Conservation (phyloP, 306 rosid genomes). For the Benincasa hispida region DNA sequence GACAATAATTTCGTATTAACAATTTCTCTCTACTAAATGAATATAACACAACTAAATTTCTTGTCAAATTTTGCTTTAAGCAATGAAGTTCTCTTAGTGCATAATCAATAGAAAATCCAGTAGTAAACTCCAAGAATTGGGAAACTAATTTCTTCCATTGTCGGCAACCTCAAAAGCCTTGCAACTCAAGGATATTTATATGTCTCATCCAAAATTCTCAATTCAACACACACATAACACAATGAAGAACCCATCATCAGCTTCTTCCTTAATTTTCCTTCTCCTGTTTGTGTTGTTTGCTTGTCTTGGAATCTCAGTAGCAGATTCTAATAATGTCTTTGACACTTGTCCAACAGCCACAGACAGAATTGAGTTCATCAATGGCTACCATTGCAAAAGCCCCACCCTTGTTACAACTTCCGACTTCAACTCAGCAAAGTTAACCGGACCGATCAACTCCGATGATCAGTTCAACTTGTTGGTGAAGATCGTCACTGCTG, state of each 20-base stretch:
- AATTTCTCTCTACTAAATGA: no score
- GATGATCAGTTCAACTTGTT: slow-evolving; percentile 21
- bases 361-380: slow-evolving; percentile 34
- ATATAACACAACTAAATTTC: no score
- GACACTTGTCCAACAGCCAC: slow-evolving; percentile 51
- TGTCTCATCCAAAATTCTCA: background rate
- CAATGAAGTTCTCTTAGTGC: slow-evolving; percentile 29
- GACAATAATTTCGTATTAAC: no score
- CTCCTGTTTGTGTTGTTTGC: slow-evolving; percentile 13
- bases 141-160: slow-evolving; percentile 22
- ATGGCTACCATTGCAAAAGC: slow-evolving; percentile 64
- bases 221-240: slow-evolving; percentile 5
- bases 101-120: slow-evolving; percentile 39
- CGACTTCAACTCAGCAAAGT: slow-evolving; percentile 44
- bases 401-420: slow-evolving; percentile 28
- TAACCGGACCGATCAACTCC: slow-evolving; percentile 29
- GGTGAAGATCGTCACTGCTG: slow-evolving; percentile 35
- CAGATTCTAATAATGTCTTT: slow-evolving; percentile 39
- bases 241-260: slow-evolving; percentile 11
- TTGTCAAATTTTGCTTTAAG: slow-evolving; percentile 34
- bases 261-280: slow-evolving; percentile 9
- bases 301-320: slow-evolving; percentile 13
- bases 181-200: slow-evolving; percentile 2
- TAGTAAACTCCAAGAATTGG: slow-evolving; percentile 57
- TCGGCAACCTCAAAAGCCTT: slow-evolving; percentile 30